These are phyloP conservation scores for Xylogone sp. DNA, from an alignment of 2,329 filamentous ascomycete species.

Conservation along the genomic window DNA sequence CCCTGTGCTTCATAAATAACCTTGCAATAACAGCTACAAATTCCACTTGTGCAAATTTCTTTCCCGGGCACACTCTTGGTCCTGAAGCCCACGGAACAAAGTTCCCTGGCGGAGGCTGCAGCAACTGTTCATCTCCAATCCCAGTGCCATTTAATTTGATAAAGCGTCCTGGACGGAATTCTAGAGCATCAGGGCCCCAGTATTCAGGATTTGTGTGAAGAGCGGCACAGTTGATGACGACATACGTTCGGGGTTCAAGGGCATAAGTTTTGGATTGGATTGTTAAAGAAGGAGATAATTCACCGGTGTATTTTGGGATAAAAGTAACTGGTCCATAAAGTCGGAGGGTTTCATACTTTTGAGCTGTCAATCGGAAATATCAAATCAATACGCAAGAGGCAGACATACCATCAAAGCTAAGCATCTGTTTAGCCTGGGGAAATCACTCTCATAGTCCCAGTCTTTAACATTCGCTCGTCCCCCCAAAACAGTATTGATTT, in stretches of 20 bases:
- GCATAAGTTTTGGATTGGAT: background rate
- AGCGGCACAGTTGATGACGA: constrained; percentile 7
- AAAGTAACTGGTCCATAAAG: constrained; percentile 48
- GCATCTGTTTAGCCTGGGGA: constrained; percentile 38
- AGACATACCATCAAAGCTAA: constrained; percentile 30
- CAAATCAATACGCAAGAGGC: background rate
- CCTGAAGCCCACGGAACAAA: constrained; percentile 14
- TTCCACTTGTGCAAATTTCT: constrained; percentile 18
- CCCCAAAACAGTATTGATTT: constrained; percentile 20
- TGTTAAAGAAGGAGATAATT: constrained; percentile 10
- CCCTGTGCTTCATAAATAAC: constrained; percentile 8
- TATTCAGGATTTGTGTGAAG: constrained; percentile 9
- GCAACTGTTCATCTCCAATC: background rate
- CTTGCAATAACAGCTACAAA: constrained; percentile 16
- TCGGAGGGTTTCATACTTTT: constrained; percentile 44
- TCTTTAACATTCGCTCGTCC: constrained; percentile 14
- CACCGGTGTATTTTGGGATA: constrained; percentile 45
- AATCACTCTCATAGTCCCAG: constrained; percentile 33
- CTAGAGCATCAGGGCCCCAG: constrained; percentile 13
- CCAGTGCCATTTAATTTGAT: constrained; percentile 8
- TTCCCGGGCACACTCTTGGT: constrained; percentile 15
- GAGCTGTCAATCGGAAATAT: background rate
- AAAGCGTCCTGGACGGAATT: constrained; percentile 13
- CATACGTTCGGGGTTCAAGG: background rate
- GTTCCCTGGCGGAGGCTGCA: constrained; percentile 4